phyloP scores from a whole-genome alignment of 2,329 filamentous ascomycete genomes.

The Plenodomus tracheiphilus region DNA sequence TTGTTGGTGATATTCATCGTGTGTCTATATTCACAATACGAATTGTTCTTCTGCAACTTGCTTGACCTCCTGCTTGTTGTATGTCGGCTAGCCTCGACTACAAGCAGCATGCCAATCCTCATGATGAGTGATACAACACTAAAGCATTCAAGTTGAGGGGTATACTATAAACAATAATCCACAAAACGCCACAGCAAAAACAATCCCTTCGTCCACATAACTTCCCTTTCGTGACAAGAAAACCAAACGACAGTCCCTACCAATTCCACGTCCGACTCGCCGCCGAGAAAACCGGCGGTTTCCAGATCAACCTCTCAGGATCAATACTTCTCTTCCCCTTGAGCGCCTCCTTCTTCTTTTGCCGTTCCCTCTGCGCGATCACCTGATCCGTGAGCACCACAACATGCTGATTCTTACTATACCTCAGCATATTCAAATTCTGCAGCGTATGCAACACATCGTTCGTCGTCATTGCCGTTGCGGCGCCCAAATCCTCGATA shows the following conservation, averaged over 20 bases:
- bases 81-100: too few species aligned
- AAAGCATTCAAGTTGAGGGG: not conserved
- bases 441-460: constrained; percentile 95
- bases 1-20: too few species aligned
- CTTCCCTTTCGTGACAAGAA: too few species aligned
- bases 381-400: constrained; percentile 88
- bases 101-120: too few species aligned
- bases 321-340: constrained; percentile 81
- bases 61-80: too few species aligned
- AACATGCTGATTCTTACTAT: constrained; percentile 95
- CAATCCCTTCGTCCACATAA: too few species aligned
- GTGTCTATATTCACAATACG: too few species aligned
- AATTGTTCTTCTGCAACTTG: too few species aligned
- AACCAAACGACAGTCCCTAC: constrained; percentile 50
- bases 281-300: constrained; percentile 91
- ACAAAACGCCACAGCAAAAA: not conserved
- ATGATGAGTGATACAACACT: not conserved
- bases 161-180: not conserved
- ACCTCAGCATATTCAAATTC: constrained; percentile 91
- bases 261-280: constrained; percentile 93
- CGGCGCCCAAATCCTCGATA: constrained; percentile 79
- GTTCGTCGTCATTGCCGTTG: constrained; percentile 92
- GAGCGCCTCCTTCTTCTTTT: constrained; percentile 76
- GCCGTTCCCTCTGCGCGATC: constrained; percentile 67
- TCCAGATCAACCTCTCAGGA: constrained; percentile 82